Base-by-base conservation (phyloP, 73 alveolate genomes). In the Paramecium tetraurelia region DNA sequence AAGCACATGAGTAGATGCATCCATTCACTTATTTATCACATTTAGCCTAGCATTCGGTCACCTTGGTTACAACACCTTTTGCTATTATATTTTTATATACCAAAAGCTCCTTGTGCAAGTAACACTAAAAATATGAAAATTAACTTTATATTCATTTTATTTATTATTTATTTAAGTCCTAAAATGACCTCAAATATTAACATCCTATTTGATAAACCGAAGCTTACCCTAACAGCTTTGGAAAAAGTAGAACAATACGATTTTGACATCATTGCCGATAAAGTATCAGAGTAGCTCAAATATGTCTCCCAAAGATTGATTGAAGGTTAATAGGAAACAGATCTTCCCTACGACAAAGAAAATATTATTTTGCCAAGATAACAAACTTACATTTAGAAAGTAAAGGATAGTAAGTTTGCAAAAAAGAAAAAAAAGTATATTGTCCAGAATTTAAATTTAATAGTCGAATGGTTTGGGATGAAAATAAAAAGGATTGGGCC, bases 391-490 rank as follows among this genome's bases (percentile, higher is more conserved):
- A 75, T 75, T 20, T 38, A 75, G 35, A 75, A 75, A 20, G 87
- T 75, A 16, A 35, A 38, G 46, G 87, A 75, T 75, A 75, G 87
- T 38, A 75, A 75, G 21, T 75, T 75, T 18, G 58, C 87, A 4
- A 75, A 75, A 75, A 75, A 75, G 87, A 75, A 75, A 20, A 75
- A 75, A 41, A 75, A 75, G 87, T 75, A 75, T 75, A 12, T 75
- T 38, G 69, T 53, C 69, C 69, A 53, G 18, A 53, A 75, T 38
- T 75, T n/a, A 38, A 22, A 38, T 9, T 35, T 75, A 9, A 8
- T 75, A 75, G 87, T 75, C 87, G 87, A 75, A 75, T 75, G 87
- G 59, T 75, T 38, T 75, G 87, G 87, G 87, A 75, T 75, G 87
- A 75, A 41, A 75, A 35, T 38, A 41, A 75, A 38, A 75, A 75